Evolutionary conservation across 371 early-diverging fungal species (phyloP), one percentile per base, ranked within the genome.

Genomic region (Mucor lusitanicus): DNA sequence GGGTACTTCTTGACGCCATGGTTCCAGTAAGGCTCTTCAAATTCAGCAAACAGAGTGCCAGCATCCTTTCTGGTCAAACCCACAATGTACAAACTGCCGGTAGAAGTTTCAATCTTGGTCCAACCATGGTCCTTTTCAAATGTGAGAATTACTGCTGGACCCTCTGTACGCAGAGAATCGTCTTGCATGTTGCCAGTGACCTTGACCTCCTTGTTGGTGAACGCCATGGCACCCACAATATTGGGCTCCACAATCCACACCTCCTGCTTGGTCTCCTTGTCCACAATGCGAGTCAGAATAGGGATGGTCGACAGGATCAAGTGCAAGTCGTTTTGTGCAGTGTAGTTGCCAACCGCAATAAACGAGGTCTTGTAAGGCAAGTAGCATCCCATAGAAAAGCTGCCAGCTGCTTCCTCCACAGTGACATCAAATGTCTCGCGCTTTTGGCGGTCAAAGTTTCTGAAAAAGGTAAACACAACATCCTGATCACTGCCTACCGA

Each of bases 211-310:
- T 79, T 62, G 58, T 89, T 87, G 19, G 81, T 76, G 59, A 91
- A 90, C 25, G 91, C 86, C 71, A 91, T 83, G 30, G 79, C 77
- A 2, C 88, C 87, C 6, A 81, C 67, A 15, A 71, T 60, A 32
- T 91, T 88, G 33, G 85, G 80, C 50, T 88, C 88, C 0, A 90
- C 78, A 54, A 93, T 75, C 93, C 92, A 91, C 1, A 91, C 79
- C 71, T 92, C 91, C n/a, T 79, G 77, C 0, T 64, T 71, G 13
- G 28, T 58, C 5, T 64, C 68, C 17, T 40, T 63, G 59, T 70
- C 60, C 13, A 74, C 67, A 64, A 75, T 70, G 9, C 90, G 78
- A 17, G 84, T 61, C 64, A 87, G 73, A 46, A 92, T 91, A n/a
- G 94, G 92, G 4, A 88, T 72, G 0, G 91, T 87, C 0, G 89